Evolutionary conservation across 2,329 filamentous ascomycete species (phyloP), one percentile per base, ranked within the genome.

Genomic region (Drechslerella dactyloides): DNA sequence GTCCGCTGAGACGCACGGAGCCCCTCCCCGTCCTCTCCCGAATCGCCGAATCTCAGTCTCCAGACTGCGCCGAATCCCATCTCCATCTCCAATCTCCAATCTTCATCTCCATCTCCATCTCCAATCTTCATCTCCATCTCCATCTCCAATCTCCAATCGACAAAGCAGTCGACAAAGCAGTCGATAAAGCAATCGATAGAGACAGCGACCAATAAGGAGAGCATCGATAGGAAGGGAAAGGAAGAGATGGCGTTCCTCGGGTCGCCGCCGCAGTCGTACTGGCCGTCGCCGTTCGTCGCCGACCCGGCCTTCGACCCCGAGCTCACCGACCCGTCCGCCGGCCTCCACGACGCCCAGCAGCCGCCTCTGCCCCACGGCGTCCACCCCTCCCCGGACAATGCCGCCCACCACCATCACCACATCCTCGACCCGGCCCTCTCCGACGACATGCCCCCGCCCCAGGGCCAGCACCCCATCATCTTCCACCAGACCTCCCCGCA

Each of bases 191-290:
- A 33, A 3, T 33, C 27, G 27, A 33, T 3, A 33, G 27, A 33
- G 8, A 33, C 4, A 33, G 8, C 3, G 4, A 33, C 27, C 27
- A 33, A 33, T 3, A 33, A 33, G n/a, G n/a, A n/a, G n/a, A n/a
- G n/a, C n/a, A n/a, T n/a, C n/a, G n/a, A n/a, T n/a, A n/a, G n/a
- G n/a, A n/a, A n/a, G n/a, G n/a, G n/a, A n/a, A n/a, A n/a, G n/a
- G n/a, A n/a, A n/a, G n/a, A n/a, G n/a, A 70, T 70, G 66, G 66
- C 66, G 48, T 70, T 59, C 59, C 54, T 70, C 48, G 66, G 66
- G 17, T 59, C 59, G 37, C 59, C 66, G 48, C 66, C 66, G 37
- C 66, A 70, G 60, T 48, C 66, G 54, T 70, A 70, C 66, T 70
- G 66, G 66, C 59, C 66, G 6, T 60, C 66, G 53, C 66, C 37